Evolutionary conservation across 441 rosid species (phyloP), one percentile per base, ranked within the genome.

Genomic region (Codiaeum variegatum): DNA sequence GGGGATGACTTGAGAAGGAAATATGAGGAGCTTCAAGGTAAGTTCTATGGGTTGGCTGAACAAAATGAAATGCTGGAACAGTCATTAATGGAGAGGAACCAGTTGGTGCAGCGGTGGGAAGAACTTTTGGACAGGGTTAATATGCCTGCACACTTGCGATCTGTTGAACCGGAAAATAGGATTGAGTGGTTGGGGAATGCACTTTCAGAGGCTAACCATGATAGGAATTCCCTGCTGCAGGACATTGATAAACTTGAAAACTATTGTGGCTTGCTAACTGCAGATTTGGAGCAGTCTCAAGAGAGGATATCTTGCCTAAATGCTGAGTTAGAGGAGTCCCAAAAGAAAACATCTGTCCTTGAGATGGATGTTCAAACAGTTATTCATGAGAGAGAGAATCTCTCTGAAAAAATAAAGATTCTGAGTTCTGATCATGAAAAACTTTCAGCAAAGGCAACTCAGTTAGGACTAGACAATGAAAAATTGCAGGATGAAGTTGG

Each of bases 51-150:
- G 65, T 83, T 94, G 88, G 99, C 98, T 66, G 98, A 96, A 81
- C 97, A 94, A 84, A 96, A 91, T 86, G 99, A 94, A 86, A 92
- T 94, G 99, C 93, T 94, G 79, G 98, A 96, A 78, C 99, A 92
- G 78, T 96, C 99, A 72, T 85, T 96, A 73, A 77, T 88, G 98
- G 93, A 91, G 76, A 92, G 98, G 84, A 94, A 92, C 80, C 84
- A 84, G 56, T 75, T 92, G 84, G 87, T 94, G 73, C 94, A 92
- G 90, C 88, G 91, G 83, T 96, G 97, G 98, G 99, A 96, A 86
- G 91, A 87, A 78, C 87, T 89, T 70, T 80, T 96, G 73, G 94
- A 77, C 70, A 83, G 85, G 79, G 86, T 92, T 64, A 59, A 87
- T 82, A 82, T 94, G 82, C 97, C 99, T 71, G 76, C 84, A 69